Evolutionary conservation across 352 stramenopile species (phyloP).

Genomic region (Thalassiosira pacifica): DNA sequence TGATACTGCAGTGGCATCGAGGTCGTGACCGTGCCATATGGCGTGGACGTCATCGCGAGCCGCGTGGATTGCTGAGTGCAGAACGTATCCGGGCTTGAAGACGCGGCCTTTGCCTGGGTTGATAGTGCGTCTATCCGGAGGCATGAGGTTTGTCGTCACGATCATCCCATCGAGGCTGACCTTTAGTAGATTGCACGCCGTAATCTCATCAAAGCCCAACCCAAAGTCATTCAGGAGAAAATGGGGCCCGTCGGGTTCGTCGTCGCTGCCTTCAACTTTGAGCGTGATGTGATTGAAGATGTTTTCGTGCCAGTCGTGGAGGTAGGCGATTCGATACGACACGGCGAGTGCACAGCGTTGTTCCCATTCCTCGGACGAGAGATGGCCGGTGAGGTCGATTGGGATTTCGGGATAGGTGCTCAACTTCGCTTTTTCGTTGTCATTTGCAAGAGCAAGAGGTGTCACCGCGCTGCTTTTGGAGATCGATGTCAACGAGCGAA

Average conservation of each 20-base stretch:
- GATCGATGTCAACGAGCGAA: too few relatives aligned
- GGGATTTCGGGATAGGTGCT: conserved; percentile 49
- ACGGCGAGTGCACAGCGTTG: conserved; percentile 55
- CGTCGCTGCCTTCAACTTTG: conserved; percentile 58
- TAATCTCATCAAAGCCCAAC: conserved; percentile 65
- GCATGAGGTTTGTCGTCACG: conserved; percentile 23
- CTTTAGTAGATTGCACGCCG: conserved; percentile 61
- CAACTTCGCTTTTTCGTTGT: too few relatives aligned
- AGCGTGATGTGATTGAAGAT: conserved; percentile 68
- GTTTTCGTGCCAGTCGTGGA: conserved; percentile 59
- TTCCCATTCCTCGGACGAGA: conserved; percentile 51
- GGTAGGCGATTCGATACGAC: conserved; percentile 55
- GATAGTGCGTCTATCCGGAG: conserved; percentile 43
- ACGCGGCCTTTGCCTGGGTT: conserved; percentile 49
- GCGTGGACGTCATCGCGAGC: conserved; percentile 54
- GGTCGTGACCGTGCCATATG: conserved; percentile 59
- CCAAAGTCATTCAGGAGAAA: conserved; percentile 64
- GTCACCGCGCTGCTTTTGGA: too few relatives aligned
- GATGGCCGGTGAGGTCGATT: conserved; percentile 18
- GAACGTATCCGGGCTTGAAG: conserved; percentile 63
- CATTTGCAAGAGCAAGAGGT: too few relatives aligned
- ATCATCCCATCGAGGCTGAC: conserved; percentile 57
- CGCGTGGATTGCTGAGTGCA: conserved; percentile 57
- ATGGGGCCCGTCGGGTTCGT: conserved; percentile 44
- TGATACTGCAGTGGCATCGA: conserved; percentile 51